Percentiles rank a stretch among this genome's conserved stretches.
Evolutionary conservation across 306 rosid species (phyloP).

Genomic region (Castanea crenata): DNA sequence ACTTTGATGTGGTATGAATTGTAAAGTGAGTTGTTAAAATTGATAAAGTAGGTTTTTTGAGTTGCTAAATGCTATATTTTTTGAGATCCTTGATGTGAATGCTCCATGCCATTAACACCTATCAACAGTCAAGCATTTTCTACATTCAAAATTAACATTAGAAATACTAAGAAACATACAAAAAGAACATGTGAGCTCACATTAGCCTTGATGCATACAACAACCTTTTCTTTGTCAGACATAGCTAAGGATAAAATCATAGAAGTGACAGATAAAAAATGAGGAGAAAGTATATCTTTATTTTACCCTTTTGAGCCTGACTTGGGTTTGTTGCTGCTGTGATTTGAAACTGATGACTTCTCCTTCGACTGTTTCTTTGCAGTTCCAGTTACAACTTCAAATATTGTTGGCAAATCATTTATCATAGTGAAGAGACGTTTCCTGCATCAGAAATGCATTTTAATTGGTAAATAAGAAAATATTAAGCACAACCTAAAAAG

Average conservation of each 20-base stretch:
- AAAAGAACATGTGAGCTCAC: not conserved
- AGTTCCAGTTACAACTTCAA: constrained; percentile 53
- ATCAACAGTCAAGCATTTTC: not conserved
- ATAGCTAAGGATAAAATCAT: not conserved
- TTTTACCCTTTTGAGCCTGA: constrained; percentile 65
- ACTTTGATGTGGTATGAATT: no score
- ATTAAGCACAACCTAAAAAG: not conserved
- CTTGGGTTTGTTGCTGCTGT: constrained; percentile 61
- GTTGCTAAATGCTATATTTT: no score
- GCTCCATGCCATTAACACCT: not conserved
- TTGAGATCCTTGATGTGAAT: no score
- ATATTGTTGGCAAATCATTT: constrained; percentile 66
- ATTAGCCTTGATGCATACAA: not conserved
- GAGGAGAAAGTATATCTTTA: not conserved
- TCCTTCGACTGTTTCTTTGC: constrained; percentile 54
- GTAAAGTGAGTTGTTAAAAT: no score
- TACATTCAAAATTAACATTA: not conserved
- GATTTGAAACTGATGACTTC: constrained; percentile 53
- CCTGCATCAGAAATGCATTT: constrained; percentile 34
- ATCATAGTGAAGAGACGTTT: constrained; percentile 59
- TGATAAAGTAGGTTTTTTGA: no score
- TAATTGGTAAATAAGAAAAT: not conserved
- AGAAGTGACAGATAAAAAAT: not conserved
- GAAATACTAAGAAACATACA: not conserved
- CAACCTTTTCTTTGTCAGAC: not conserved